Evolutionary conservation across 192 early-diverging fungal genomes (phyloP).

Genomic region (Coemansia aciculifera): DNA sequence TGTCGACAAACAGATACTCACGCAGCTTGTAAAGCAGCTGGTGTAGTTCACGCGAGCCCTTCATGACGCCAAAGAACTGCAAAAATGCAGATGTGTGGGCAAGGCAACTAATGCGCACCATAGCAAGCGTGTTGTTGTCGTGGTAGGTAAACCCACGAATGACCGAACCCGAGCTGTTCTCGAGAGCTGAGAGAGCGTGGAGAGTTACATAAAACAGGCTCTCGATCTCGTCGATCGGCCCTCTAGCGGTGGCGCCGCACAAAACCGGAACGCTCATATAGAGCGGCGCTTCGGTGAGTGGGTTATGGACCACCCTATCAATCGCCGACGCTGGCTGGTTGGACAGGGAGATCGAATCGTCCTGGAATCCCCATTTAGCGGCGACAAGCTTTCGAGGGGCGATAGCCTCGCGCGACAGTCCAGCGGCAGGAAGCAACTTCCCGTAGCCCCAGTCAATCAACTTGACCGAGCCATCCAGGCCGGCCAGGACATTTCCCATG

Average conservation of each 20-base stretch:
- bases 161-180: background rate
- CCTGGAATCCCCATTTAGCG: background rate
- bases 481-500: constrained; percentile 16
- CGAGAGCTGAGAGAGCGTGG: background rate
- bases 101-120: background rate
- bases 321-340: no score
- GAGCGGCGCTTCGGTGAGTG: constrained; percentile 1
- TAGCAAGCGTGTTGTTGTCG: background rate
- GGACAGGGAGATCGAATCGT: no score
- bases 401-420: background rate
- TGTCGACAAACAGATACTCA: background rate
- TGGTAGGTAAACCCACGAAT: background rate
- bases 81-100: background rate
- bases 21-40: background rate
- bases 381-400: background rate
- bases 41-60: background rate
- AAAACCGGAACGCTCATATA: constrained; percentile 16
- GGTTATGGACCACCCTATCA: background rate
- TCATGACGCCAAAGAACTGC: background rate
- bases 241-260: background rate
- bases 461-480: background rate
- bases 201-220: constrained; percentile 15
- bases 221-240: constrained; percentile 21
- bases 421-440: background rate
- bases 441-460: constrained; percentile 29